Base-by-base conservation (phyloP, 495 filamentous ascomycete genomes). In the Xylaria longipes region DNA sequence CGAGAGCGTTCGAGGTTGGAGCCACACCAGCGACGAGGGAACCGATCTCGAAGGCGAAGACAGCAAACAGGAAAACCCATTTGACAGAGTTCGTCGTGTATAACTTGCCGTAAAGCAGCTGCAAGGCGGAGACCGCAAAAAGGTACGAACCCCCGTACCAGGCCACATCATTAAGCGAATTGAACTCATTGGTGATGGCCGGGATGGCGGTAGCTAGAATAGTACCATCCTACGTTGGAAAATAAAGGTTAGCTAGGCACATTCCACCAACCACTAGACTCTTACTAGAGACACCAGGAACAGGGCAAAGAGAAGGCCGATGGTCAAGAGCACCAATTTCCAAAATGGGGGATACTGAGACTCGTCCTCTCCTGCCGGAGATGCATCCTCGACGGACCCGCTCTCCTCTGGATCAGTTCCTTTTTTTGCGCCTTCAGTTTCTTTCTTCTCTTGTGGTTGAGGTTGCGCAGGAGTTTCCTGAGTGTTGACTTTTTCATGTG, bases 141-240 rank as follows among this genome's bases (percentile, higher is more conserved):
- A 84, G 86, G 8, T 88, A 71, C n/a, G 57, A 62, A 4, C 33
- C 29, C 25, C 76, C 92, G 65, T 94, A 95, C 93, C 93, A 94
- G 62, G 91, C 93, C 0, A 95, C 91, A 76, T 95, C 93, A 27
- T 87, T 83, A 3, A 95, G 80, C 11, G 90, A 88, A 22, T 91
- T 83, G 81, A 95, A 96, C 62, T 94, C 81, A 75, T 94, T 90
- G 0, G 93, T 95, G 70, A 96, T 96, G 61, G 88, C 87, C 5
- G 93, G 93, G 62, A 95, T 94, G 27, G 93, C 93, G 0, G 93
- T 95, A 11, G 92, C 90, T 64, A 96, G 20, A 50, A 50, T 50
- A 25, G 46, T 50, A 17, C 45, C 45, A 20, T 48, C 45, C 45
- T 48, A 48, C 45, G 17, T 48, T 20, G 17, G 45, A 48, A n/a